Evolutionary conservation across 495 filamentous ascomycete species (phyloP), one percentile per base, ranked within the genome.

Genomic region (Glutinoglossum americanum): DNA sequence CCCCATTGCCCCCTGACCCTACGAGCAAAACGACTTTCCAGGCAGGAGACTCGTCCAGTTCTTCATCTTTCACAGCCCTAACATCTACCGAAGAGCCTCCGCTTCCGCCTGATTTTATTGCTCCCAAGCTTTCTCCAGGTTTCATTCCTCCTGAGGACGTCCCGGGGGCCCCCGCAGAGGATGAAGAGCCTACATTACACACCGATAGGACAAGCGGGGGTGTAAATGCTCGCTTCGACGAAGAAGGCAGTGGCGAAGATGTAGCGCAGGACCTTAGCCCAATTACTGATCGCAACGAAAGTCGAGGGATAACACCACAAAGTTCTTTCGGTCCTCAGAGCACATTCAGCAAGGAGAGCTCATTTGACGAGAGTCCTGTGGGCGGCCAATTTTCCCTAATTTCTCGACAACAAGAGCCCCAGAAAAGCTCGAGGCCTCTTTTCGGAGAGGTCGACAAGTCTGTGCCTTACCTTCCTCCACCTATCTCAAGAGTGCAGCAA

Each of bases 1-100:
- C 76, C 15, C 85, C 87, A 55, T 67, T 89, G 37, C 86, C 86
- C 32, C 85, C 85, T n/a, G 83, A 89, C 60, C 67, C 83, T 47
- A 85, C 82, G 23, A 87, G 79, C 71, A 83, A 81, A 70, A 72
- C 73, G 59, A 71, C 64, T 49, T 86, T 81, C 67, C 72, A 73
- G 33, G 68, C 80, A 56, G 79, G 81, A 28, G 82, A 87, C 56
- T 81, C 82, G 27, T 84, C 84, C 7, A 74, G 75, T 57, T 85
- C 83, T 19, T 84, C 84, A 55, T 66, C 66, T 27, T 64, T 63
- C 54, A 62, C 68, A 17, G 53, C 60, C 45, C 73, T 73, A 56
- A 64, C 67, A n/a, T 54, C 70, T 59, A 59, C 68, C 11, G 71
- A 76, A 23, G 72, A 81, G 41, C 75, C 74, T 19, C 80, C 81